Evolutionary conservation across 2,329 filamentous ascomycete genomes (phyloP), one percentile per base, ranked within the genome.

Genomic region (Didymella segeticola): DNA sequence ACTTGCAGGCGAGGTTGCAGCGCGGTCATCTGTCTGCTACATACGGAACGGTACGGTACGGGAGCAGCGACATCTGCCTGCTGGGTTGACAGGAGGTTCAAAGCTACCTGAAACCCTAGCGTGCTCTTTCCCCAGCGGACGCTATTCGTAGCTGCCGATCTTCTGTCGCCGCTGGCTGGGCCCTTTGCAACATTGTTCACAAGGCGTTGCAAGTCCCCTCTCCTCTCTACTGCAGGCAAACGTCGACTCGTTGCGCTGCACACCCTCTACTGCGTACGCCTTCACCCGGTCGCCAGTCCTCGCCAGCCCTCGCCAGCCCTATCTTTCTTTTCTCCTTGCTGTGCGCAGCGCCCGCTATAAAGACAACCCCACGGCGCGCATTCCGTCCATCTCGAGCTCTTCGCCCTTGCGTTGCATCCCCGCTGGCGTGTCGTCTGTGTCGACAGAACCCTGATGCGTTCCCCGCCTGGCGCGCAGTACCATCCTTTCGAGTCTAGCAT

Each of bases 401-500:
- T 34, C 69, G 66, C 69, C 71, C 69, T 72, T 72, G 69, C 69
- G 52, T 72, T 71, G 70, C 70, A 57, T 67, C 62, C 63, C 62
- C 61, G 62, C 67, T 65, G 60, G 57, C 59, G 45, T 47, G 23
- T 33, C 45, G 36, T 36, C 19, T 14, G 38, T 50, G 47, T 60
- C 50, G 49, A 56, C 56, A 42, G 60, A 57, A 68, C 65, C 66
- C 71, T 71, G 70, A 75, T 76, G 73, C 72, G 66, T 70, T 67
- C 71, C 67, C 69, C 66, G 71, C 65, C 69, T 63, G 64, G 66
- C 68, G 71, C 71, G 69, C 72, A 66, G 67, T 62, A 66, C 58
- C 65, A 67, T 69, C 69, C 62, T 69, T 75, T 73, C 67, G 66
- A 73, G 63, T 61, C 63, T 69, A 71, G 70, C 67, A 74, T 74